phyloP scores from a whole-genome alignment of 1,284 basidiomycete genomes.

The Schizopora paradoxa region DNA sequence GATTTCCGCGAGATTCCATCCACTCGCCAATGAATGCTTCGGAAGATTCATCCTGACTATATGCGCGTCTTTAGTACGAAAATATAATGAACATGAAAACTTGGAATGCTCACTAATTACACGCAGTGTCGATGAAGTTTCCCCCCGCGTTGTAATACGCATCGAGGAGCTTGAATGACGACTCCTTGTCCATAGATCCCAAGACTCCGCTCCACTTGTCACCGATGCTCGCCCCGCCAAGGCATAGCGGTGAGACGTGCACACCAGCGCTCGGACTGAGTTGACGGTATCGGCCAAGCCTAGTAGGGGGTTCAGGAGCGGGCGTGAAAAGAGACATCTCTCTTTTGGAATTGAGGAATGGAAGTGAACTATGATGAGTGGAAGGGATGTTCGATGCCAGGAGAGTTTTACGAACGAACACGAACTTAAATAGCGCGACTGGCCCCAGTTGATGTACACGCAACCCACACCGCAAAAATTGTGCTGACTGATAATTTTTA shows the following conservation, averaged over 20 bases:
- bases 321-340: conserved; percentile 19
- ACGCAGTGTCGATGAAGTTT: conserved; percentile 31
- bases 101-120: conserved; percentile 24
- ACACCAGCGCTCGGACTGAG: conserved; percentile 39
- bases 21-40: conserved; percentile 38
- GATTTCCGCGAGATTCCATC: conserved; percentile 33
- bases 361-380: too few relatives aligned
- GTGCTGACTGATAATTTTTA: too few relatives aligned
- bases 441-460: too few relatives aligned
- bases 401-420: too few relatives aligned
- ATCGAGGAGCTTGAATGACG: conserved; percentile 36
- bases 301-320: conserved; percentile 26
- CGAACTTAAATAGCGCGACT: too few relatives aligned
- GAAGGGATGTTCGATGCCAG: too few relatives aligned
- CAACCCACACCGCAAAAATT: too few relatives aligned
- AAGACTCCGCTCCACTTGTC: conserved; percentile 35
- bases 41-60: conserved; percentile 28
- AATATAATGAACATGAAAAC: conserved; percentile 16
- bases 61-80: background rate
- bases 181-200: conserved; percentile 34
- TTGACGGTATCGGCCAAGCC: conserved; percentile 37
- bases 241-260: conserved; percentile 43
- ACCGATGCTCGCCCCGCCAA: conserved; percentile 50
- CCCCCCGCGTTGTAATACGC: conserved; percentile 34
- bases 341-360: too few relatives aligned